These are phyloP conservation scores for Diaporthe ilicicola DNA, from an alignment of 2,329 filamentous ascomycete genomes.

Conservation along the genomic window DNA sequence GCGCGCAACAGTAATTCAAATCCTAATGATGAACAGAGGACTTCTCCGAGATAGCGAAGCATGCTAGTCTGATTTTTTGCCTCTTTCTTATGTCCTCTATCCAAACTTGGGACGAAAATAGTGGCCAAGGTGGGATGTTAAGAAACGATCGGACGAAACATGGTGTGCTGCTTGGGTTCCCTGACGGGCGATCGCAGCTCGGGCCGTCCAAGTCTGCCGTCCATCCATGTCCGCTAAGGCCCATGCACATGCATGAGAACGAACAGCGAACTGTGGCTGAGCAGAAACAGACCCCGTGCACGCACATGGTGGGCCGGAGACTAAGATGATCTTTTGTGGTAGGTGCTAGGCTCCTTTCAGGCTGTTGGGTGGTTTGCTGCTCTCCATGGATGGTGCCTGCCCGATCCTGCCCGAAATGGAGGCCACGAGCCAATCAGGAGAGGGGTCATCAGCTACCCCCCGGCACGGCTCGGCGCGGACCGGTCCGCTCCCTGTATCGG, in stretches of 20 bases:
- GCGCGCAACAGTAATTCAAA: conserved; percentile 8
- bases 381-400: neutral
- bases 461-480: conserved; percentile 16
- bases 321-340: neutral
- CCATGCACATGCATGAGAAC: neutral
- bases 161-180: too few species aligned
- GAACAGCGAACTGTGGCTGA: conserved; percentile 1
- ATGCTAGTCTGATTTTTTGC: neutral
- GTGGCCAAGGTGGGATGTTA: neutral
- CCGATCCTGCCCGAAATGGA: neutral
- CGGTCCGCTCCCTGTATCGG: neutral
- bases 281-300: neutral
- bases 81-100: too few species aligned
- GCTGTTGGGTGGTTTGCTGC: neutral
- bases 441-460: neutral
- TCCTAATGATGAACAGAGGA: conserved; percentile 17
- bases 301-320: neutral
- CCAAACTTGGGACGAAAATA: too few species aligned
- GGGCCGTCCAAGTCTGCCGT: neutral
- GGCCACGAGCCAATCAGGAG: neutral
- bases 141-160: neutral
- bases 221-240: neutral
- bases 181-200: neutral
- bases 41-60: neutral
- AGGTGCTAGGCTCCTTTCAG: conserved; percentile 7